These are phyloP conservation scores for Bacidia rubella DNA, from an alignment of 495 filamentous ascomycete genomes.

Conservation along the genomic window DNA sequence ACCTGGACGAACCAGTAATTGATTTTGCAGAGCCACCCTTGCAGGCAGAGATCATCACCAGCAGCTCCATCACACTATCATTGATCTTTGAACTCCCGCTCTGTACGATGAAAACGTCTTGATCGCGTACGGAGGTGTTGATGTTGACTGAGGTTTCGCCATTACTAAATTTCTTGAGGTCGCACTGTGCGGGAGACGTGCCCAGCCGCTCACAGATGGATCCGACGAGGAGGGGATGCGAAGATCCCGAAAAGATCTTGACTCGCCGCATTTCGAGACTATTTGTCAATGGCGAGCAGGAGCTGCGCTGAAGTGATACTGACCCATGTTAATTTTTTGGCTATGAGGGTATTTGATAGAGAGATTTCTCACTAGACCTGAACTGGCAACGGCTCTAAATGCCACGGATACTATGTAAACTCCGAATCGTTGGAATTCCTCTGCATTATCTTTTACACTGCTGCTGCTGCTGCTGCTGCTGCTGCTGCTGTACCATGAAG, in stretches of 20 bases:
- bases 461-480: too few relatives aligned
- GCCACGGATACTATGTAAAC: too few relatives aligned
- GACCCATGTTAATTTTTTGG: too few relatives aligned
- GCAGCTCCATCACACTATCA: slow-evolving; percentile 94
- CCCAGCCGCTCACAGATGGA: slow-evolving; percentile 60
- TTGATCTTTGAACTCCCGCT: slow-evolving; percentile 95
- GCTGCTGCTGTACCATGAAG: too few relatives aligned
- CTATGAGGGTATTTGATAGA: too few relatives aligned
- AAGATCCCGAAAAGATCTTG: slow-evolving; percentile 59
- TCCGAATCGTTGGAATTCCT: too few relatives aligned
- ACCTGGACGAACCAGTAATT: slow-evolving; percentile 64
- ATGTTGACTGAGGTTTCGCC: slow-evolving; percentile 96
- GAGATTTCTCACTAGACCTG: too few relatives aligned
- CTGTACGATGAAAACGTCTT: slow-evolving; percentile 98
- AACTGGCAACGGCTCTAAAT: too few relatives aligned
- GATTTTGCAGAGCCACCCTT: slow-evolving; percentile 95
- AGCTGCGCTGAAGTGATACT: too few relatives aligned
- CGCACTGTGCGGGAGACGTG: slow-evolving; percentile 48
- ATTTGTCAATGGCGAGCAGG: neutral
- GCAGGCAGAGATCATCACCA: slow-evolving; percentile 98
- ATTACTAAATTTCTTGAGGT: slow-evolving; percentile 63
- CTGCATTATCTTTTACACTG: too few relatives aligned
- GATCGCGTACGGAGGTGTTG: slow-evolving; percentile 83
- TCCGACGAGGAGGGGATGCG: slow-evolving; percentile 54
- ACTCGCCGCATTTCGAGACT: slow-evolving; percentile 43